Evolutionary conservation across 495 filamentous ascomycete genomes (phyloP).

Genomic region (Podospora conica): DNA sequence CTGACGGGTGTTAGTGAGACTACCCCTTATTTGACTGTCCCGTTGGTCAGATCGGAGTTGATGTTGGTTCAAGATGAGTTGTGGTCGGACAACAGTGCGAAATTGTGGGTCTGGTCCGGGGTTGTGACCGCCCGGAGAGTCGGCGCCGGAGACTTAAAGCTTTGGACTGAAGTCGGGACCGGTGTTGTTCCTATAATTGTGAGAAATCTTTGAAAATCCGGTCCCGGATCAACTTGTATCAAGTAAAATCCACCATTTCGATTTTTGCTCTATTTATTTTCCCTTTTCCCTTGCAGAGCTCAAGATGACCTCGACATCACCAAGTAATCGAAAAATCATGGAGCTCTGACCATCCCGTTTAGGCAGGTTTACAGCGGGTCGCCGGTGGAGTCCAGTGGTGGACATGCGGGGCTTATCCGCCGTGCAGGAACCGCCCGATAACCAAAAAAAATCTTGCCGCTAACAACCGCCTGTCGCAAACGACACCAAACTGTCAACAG

Average conservation of each 20-base stretch:
- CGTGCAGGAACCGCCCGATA: background rate
- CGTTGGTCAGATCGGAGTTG: background rate
- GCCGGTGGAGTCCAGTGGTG: background rate
- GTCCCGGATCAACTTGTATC: too few relatives aligned
- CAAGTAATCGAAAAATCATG: background rate
- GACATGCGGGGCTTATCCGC: background rate
- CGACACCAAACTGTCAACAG: background rate
- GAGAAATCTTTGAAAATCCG: too few relatives aligned
- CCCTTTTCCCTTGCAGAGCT: background rate
- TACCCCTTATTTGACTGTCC: background rate
- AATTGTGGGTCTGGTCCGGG: background rate
- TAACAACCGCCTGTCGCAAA: background rate
- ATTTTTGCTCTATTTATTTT: background rate
- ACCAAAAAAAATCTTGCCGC: background rate
- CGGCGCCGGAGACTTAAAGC: too few relatives aligned
- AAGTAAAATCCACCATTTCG: too few relatives aligned
- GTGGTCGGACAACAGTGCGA: background rate
- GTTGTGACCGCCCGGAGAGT: background rate
- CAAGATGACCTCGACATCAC: background rate
- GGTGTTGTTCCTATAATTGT: background rate
- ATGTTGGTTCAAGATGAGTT: background rate
- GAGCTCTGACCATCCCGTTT: background rate
- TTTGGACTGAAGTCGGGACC: background rate
- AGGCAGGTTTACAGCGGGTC: background rate
- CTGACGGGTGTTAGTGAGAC: background rate